These are phyloP conservation scores for Ophiognomonia clavigignenti-juglandacearum DNA, from an alignment of 2,329 filamentous ascomycete genomes.

Conservation along the genomic window DNA sequence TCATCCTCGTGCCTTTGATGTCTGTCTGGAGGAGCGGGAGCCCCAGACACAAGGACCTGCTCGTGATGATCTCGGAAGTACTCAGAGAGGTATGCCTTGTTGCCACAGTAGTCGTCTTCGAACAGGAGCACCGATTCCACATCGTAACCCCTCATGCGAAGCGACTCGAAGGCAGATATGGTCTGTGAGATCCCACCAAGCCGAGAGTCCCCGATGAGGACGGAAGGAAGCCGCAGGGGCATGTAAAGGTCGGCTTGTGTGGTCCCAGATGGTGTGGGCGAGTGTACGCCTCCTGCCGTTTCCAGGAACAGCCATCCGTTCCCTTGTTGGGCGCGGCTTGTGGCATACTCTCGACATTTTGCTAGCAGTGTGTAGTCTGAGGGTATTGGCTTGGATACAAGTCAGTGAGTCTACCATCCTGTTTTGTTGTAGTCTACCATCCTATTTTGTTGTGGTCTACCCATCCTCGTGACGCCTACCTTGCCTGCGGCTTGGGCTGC, in stretches of 20 bases:
- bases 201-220: slow-evolving; percentile 70
- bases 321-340: slow-evolving; percentile 34
- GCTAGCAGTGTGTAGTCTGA: slow-evolving; percentile 47
- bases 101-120: slow-evolving; percentile 59
- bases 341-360: slow-evolving; percentile 41
- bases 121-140: slow-evolving; percentile 68
- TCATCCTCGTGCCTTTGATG: background rate
- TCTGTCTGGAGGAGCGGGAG: background rate
- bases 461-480: slow-evolving; percentile 23
- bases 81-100: slow-evolving; percentile 60
- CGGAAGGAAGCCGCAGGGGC: slow-evolving; percentile 63
- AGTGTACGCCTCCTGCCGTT: slow-evolving; percentile 79
- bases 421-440: too few relatives aligned
- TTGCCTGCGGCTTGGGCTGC: slow-evolving; percentile 51
- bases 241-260: slow-evolving; percentile 76
- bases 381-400: slow-evolving; percentile 36
- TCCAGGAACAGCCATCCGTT: slow-evolving; percentile 65
- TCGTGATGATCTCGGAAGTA: slow-evolving; percentile 59
- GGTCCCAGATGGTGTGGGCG: slow-evolving; percentile 69
- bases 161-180: slow-evolving; percentile 74
- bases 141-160: slow-evolving; percentile 74
- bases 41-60: slow-evolving; percentile 24
- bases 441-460: too few relatives aligned
- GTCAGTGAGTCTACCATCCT: too few relatives aligned
- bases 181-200: slow-evolving; percentile 78